Conservation (phyloP, 345 rosid species). For the Laguncularia racemosa region DNA sequence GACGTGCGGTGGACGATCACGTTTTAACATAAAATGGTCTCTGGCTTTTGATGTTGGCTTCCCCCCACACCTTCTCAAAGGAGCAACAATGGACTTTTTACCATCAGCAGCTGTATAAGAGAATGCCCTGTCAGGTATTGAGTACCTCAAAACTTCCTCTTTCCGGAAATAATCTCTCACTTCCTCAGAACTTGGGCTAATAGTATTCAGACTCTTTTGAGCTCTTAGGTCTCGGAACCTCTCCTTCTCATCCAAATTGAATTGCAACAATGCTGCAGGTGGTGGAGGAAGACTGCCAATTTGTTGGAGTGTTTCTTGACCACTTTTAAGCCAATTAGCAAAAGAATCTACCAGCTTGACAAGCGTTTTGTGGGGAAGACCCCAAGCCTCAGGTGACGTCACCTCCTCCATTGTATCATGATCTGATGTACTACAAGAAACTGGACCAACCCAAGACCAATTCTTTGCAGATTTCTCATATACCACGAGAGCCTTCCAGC, state of each 20-base stretch:
- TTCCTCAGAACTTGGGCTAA: constrained; percentile 75
- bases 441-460: constrained; percentile 94
- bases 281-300: constrained; percentile 97
- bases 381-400: constrained; percentile 95
- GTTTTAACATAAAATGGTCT: constrained; percentile 98
- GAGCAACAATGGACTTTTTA: constrained; percentile 91
- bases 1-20: constrained; percentile 98
- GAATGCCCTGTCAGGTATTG: constrained; percentile 98
- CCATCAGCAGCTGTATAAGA: constrained; percentile 98
- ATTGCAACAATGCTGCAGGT: constrained; percentile 72
- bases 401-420: constrained; percentile 74
- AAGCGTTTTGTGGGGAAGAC: constrained; percentile 86
- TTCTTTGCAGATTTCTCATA: constrained; percentile 73
- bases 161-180: constrained; percentile 81
- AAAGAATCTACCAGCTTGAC: constrained; percentile 95
- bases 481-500: constrained; percentile 87
- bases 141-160: constrained; percentile 90
- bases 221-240: constrained; percentile 97
- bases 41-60: constrained; percentile 99
- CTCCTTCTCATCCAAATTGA: constrained; percentile 88
- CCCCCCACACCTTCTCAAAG: constrained; percentile 97
- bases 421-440: constrained; percentile 41
- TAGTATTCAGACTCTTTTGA: constrained; percentile 94
- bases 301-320: constrained; percentile 91
- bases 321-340: constrained; percentile 94